Evolutionary conservation across 1,139 yeast genomes (phyloP).

Genomic region (Kodamaea derodonti): DNA sequence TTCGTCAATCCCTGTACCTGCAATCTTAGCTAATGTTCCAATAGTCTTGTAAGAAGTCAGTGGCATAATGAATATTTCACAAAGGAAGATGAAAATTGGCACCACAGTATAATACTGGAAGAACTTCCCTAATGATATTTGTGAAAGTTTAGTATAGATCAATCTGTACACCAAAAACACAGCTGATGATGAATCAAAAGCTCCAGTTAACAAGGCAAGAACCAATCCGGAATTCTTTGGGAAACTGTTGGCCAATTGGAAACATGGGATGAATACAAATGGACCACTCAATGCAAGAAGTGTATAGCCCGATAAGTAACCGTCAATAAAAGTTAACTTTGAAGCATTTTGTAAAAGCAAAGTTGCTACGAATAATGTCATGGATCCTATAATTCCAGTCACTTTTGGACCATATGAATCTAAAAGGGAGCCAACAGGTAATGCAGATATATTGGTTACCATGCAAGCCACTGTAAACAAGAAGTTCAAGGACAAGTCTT

Average conservation of each 20-base stretch:
- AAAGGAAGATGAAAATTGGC: constrained; percentile 67
- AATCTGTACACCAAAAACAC: constrained; percentile 65
- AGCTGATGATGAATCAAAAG: constrained; percentile 76
- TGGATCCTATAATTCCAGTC: constrained; percentile 72
- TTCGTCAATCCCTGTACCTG: constrained; percentile 69
- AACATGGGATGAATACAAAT: constrained; percentile 73
- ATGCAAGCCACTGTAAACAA: constrained; percentile 86
- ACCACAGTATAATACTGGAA: constrained; percentile 65
- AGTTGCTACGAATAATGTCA: constrained; percentile 52
- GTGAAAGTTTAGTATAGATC: constrained; percentile 45
- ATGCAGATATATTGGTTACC: constrained; percentile 78
- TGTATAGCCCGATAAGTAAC: constrained; percentile 61
- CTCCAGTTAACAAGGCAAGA: constrained; percentile 70
- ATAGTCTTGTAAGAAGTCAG: constrained; percentile 66
- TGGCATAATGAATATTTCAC: constrained; percentile 82
- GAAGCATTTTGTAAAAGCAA: constrained; percentile 39
- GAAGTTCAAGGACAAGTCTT: constrained; percentile 75
- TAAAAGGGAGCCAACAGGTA: constrained; percentile 74
- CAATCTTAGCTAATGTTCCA: constrained; percentile 62
- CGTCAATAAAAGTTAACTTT: constrained; percentile 40
- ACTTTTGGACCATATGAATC: constrained; percentile 79
- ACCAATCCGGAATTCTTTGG: constrained; percentile 70
- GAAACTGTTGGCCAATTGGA: constrained; percentile 71
- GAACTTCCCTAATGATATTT: constrained; percentile 45
- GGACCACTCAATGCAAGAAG: constrained; percentile 80